Evolutionary conservation across 1,139 yeast genomes (phyloP).

Genomic region (Hanseniaspora gamundiae): DNA sequence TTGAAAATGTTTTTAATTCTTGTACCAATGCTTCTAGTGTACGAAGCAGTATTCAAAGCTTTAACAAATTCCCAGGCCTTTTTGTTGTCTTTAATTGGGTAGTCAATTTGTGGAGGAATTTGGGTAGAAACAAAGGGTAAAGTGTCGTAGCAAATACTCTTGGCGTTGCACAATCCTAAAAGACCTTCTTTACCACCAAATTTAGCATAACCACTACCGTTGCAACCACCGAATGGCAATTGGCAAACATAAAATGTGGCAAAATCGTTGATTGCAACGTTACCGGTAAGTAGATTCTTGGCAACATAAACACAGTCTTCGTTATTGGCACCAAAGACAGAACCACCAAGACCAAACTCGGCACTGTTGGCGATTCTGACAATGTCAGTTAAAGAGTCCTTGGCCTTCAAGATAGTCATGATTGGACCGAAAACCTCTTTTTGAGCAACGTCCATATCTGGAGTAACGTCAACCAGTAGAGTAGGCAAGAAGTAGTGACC

Average conservation of each 20-base stretch:
- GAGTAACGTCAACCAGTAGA: conserved; percentile 65
- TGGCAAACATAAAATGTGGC: conserved; percentile 94
- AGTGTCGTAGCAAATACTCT: conserved; percentile 76
- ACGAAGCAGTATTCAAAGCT: conserved; percentile 78
- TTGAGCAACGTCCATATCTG: conserved; percentile 66
- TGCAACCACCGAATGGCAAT: conserved; percentile 89
- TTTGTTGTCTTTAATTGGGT: conserved; percentile 71
- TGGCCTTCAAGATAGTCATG: conserved; percentile 63
- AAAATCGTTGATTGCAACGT: conserved; percentile 92
- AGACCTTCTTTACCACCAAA: conserved; percentile 96
- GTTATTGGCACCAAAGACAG: conserved; percentile 64
- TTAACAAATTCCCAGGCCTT: conserved; percentile 83
- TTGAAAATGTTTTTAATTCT: conserved; percentile 41
- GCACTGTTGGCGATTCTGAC: conserved; percentile 75
- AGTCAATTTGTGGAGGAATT: conserved; percentile 81
- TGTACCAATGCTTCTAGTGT: conserved; percentile 62
- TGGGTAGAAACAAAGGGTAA: conserved; percentile 66
- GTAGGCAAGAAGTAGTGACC: conserved; percentile 93
- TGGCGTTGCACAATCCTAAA: conserved; percentile 75
- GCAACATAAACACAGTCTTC: conserved; percentile 51
- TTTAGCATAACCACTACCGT: conserved; percentile 90
- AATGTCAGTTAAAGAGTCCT: conserved; percentile 47
- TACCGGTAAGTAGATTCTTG: conserved; percentile 59
- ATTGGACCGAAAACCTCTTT: conserved; percentile 94
- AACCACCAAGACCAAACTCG: conserved; percentile 81